These are phyloP conservation scores for Claviceps africana DNA, from an alignment of 2,329 filamentous ascomycete genomes.

Conservation along the genomic window DNA sequence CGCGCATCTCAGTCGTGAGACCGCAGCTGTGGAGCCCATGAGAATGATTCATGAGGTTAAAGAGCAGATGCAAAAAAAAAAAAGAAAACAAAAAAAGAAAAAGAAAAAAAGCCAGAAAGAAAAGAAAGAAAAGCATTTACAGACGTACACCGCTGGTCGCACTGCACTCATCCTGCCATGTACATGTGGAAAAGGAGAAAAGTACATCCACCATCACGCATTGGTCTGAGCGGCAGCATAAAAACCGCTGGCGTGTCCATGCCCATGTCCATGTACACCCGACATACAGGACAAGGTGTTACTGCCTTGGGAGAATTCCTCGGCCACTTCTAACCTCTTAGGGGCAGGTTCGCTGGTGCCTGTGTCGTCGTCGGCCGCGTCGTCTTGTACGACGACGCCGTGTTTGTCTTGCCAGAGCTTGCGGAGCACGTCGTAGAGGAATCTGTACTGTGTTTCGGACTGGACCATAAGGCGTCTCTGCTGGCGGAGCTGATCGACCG, in stretches of 20 bases:
- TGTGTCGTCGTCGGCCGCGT: conserved; percentile 17
- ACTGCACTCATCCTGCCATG: too few relatives aligned
- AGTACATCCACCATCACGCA: not conserved
- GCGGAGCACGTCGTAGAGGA: conserved; percentile 76
- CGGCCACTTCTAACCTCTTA: conserved; percentile 38
- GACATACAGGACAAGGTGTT: not conserved
- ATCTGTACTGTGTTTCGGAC: conserved; percentile 67
- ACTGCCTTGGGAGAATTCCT: conserved; percentile 21
- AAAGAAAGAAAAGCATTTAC: too few relatives aligned
- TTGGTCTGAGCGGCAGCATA: not conserved
- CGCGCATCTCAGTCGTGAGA: not conserved
- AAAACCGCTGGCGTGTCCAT: not conserved
- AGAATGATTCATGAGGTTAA: not conserved
- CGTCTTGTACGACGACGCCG: conserved; percentile 19
- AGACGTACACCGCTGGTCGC: too few relatives aligned
- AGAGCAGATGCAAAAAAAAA: too few relatives aligned
- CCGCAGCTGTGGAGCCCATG: not conserved
- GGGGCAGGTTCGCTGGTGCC: conserved; percentile 32
- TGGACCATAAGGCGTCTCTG: conserved; percentile 96
- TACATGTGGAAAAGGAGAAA: too few relatives aligned
- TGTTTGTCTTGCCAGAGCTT: conserved; percentile 60
- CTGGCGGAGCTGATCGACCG: conserved; percentile 67
- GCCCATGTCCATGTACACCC: not conserved
- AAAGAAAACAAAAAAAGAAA: not conserved
- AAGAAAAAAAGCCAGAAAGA: not conserved